These are phyloP conservation scores for Myriangium duriaei DNA, from an alignment of 2,329 filamentous ascomycete species.

Conservation along the genomic window DNA sequence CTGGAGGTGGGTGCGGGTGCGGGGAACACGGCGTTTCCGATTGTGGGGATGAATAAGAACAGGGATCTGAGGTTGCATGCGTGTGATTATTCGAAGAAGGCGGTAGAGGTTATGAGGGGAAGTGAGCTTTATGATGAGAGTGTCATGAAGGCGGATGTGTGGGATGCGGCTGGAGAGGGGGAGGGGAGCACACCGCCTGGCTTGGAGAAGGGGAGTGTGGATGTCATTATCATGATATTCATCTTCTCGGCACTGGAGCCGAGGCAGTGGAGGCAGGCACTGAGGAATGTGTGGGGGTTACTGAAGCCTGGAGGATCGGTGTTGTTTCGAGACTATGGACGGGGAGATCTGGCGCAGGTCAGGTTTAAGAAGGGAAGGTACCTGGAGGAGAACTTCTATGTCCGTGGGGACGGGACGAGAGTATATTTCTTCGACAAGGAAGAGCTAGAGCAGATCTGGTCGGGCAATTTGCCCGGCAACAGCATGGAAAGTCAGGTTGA, in stretches of 20 bases:
- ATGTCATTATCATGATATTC: slow-evolving; percentile 90
- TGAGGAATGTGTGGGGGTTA: slow-evolving; percentile 67
- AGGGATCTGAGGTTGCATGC: slow-evolving; percentile 72
- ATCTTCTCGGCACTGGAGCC: slow-evolving; percentile 90
- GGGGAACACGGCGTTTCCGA: slow-evolving; percentile 90
- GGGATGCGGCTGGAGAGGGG: slow-evolving; percentile 62
- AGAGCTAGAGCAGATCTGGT: slow-evolving; percentile 72
- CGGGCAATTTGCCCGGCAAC: slow-evolving; percentile 26
- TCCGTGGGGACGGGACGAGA: slow-evolving; percentile 84
- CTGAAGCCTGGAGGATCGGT: slow-evolving; percentile 89
- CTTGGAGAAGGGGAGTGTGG: slow-evolving; percentile 65
- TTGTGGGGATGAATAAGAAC: slow-evolving; percentile 76
- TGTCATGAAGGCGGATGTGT: slow-evolving; percentile 78
- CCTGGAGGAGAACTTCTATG: slow-evolving; percentile 94
- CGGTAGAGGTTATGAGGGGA: slow-evolving; percentile 79
- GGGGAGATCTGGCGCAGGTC: slow-evolving; percentile 90
- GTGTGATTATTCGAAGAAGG: slow-evolving; percentile 91
- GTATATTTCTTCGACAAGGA: slow-evolving; percentile 95
- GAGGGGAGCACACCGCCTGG: slow-evolving; percentile 54
- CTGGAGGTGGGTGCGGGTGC: slow-evolving; percentile 91
- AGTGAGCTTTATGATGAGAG: slow-evolving; percentile 61
- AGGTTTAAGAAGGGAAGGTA: slow-evolving; percentile 93
- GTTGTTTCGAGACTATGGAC: slow-evolving; percentile 90
- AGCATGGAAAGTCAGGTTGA: slow-evolving; percentile 16
- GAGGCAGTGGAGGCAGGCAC: slow-evolving; percentile 67